Evolutionary conservation across 768 basidiomycete genomes (phyloP), one percentile per base, ranked within the genome.

Genomic region (Suillus plorans): DNA sequence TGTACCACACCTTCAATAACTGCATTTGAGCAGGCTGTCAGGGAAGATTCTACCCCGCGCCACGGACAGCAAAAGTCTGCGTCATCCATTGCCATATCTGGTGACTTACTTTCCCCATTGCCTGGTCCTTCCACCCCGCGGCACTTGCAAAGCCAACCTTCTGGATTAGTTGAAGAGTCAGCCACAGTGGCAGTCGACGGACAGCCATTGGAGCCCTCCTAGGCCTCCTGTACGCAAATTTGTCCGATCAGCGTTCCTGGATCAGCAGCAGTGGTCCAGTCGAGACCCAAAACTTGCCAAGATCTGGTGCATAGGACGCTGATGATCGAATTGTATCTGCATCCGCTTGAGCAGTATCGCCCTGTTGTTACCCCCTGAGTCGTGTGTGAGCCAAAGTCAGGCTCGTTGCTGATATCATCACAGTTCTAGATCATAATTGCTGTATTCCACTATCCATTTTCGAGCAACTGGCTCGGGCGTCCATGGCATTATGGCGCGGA

Each of bases 231-330:
- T 69, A n/a, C 73, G 73, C 37, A 77, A 79, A 7, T 80, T 83
- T 9, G 85, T 84, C 68, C 77, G 81, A 12, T 80, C 84, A 9
- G 77, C 85, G 16, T 85, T 84, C 71, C 73, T 79, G 3, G 84
- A 84, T 66, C 79, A 81, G n/a, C 69, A 77, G 59, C 82, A 85
- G 55, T 86, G 85, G 85, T 75, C 71, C 31, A 72, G 73, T 36
- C 69, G 71, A 39, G 85, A 85, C 68, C 81, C 77, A 41, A 77
- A 72, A 60, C 69, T 69, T n/a, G 70, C 70, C 41, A 66, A 60
- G n/a, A 68, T 74, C 50, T 76, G 76, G 37, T 18, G 1, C 63
- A 66, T 52, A 53, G 67, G 20, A 53, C 64, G 4, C 58, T 66
- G 61, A 69, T 72, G 74, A 55, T 66, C 42, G 42, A 41, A 2